Percentiles rank a stretch among this genome's conserved stretches.
Conservation (phyloP, 805 yeast species). For the Allodekkera sacchari region DNA sequence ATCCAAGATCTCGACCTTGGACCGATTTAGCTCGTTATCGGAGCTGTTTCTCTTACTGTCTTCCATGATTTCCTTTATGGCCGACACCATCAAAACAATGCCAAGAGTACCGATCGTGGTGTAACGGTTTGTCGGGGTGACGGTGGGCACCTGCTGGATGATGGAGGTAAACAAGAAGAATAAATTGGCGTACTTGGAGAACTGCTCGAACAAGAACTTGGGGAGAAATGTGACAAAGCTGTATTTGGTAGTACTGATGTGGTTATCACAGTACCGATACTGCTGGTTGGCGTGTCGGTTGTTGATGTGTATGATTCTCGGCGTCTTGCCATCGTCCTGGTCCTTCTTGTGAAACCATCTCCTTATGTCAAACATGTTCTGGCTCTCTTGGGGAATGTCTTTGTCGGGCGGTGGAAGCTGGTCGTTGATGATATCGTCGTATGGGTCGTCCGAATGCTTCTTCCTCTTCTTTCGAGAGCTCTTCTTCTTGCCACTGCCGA, state of each 20-base stretch:
- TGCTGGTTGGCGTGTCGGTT: slow-evolving; percentile 47
- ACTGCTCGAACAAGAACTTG: slow-evolving; percentile 91
- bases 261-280: slow-evolving; percentile 64
- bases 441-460: slow-evolving; percentile 7
- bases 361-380: slow-evolving; percentile 22
- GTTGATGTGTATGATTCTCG: slow-evolving; percentile 63
- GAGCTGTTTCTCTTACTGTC: slow-evolving; percentile 84
- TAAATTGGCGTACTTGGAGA: slow-evolving; percentile 92
- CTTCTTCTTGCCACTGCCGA: slow-evolving; percentile 8
- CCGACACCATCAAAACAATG: slow-evolving; percentile 83
- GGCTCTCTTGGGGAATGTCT: slow-evolving; percentile 12
- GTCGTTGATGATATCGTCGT: slow-evolving; percentile 19
- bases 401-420: slow-evolving; percentile 17
- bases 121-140: slow-evolving; percentile 90
- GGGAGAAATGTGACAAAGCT: slow-evolving; percentile 90
- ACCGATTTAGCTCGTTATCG: slow-evolving; percentile 75
- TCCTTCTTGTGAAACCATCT: slow-evolving; percentile 15
- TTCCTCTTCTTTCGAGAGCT: slow-evolving; percentile 2
- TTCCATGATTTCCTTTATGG: slow-evolving; percentile 83
- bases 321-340: slow-evolving; percentile 28
- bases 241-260: slow-evolving; percentile 91
- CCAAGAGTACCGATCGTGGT: slow-evolving; percentile 90
- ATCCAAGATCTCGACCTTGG: slow-evolving; percentile 61
- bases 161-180: slow-evolving; percentile 87
- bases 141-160: slow-evolving; percentile 95